A percentile compares a stretch with the other conserved stretches of the same genome.
Evolutionary conservation across 805 yeast genomes (phyloP).

Genomic region (Pichia californica): DNA sequence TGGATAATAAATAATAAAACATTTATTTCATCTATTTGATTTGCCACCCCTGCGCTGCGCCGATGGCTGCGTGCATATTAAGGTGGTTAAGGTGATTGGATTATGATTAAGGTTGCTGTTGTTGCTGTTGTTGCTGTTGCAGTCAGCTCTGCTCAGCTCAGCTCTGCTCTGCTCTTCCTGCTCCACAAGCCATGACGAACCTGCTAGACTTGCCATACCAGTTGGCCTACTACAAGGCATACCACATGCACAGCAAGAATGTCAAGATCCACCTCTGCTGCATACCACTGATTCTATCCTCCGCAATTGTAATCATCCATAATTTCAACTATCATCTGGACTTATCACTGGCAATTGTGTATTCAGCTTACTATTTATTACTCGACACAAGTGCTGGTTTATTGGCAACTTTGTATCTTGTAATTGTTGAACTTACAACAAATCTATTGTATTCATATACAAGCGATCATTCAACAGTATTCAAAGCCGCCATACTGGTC

Average conservation of each 20-base stretch:
- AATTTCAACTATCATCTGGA: background rate
- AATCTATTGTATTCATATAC: constrained; percentile 12
- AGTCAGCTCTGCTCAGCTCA: background rate
- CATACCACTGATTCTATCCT: constrained; percentile 68
- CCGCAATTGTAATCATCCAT: constrained; percentile 38
- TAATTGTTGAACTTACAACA: constrained; percentile 17
- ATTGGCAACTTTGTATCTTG: constrained; percentile 34
- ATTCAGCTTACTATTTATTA: constrained; percentile 48
- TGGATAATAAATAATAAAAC: no score
- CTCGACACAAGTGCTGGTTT: constrained; percentile 50
- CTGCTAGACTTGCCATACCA: constrained; percentile 39
- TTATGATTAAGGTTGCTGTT: no score
- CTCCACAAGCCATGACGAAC: constrained; percentile 12
- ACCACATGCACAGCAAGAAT: constrained; percentile 38
- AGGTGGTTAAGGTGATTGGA: no score
- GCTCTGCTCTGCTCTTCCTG: background rate
- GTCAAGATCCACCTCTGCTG: constrained; percentile 71
- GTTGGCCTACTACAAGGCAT: constrained; percentile 50
- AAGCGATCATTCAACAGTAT: constrained; percentile 16
- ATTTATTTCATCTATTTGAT: no score
- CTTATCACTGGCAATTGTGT: constrained; percentile 40
- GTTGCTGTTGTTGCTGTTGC: no score
- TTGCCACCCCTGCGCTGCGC: no score
- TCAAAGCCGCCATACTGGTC: constrained; percentile 29
- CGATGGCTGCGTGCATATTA: no score